A percentile compares a stretch with the other conserved stretches of the same genome.
Evolutionary conservation across 805 yeast genomes (phyloP).

Genomic region (Blastobotrys attinorum): DNA sequence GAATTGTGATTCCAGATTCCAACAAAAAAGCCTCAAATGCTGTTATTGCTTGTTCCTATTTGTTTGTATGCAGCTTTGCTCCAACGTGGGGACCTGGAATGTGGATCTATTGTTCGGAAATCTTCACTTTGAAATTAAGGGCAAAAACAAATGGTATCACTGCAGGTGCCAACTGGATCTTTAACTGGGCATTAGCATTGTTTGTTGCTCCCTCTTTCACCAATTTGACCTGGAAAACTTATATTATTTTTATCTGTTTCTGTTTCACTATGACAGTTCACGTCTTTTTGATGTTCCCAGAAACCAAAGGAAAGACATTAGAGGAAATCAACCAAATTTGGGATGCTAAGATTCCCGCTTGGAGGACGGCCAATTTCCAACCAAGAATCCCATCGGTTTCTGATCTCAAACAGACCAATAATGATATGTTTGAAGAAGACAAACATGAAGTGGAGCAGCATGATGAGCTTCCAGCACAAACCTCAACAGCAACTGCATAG

Average conservation of each 20-base stretch:
- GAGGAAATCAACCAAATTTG: conserved; percentile 37
- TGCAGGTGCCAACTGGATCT: conserved; percentile 29
- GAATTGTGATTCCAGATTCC: conserved; percentile 24
- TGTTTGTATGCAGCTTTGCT: conserved; percentile 69
- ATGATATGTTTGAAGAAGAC: conserved; percentile 8
- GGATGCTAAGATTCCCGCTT: conserved; percentile 49
- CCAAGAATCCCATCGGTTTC: conserved; percentile 13
- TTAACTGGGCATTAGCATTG: conserved; percentile 48
- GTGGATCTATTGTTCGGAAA: conserved; percentile 43
- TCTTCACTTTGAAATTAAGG: conserved; percentile 40
- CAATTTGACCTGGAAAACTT: conserved; percentile 46
- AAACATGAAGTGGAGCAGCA: not conserved
- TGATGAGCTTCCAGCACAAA: not conserved
- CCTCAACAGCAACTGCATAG: no score
- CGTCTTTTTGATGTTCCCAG: conserved; percentile 25
- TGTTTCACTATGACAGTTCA: conserved; percentile 43
- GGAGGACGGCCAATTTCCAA: conserved; percentile 56
- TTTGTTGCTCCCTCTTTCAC: conserved; percentile 43
- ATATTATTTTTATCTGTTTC: conserved; percentile 48
- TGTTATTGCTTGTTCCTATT: conserved; percentile 42
- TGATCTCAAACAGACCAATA: conserved; percentile 21
- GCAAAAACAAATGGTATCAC: conserved; percentile 44
- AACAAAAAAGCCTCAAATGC: conserved; percentile 38
- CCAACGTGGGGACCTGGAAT: conserved; percentile 67
- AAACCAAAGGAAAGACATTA: conserved; percentile 28